Conservation (phyloP, 176 grass and related monocot species). For the Echinochloa phyllopogon region DNA sequence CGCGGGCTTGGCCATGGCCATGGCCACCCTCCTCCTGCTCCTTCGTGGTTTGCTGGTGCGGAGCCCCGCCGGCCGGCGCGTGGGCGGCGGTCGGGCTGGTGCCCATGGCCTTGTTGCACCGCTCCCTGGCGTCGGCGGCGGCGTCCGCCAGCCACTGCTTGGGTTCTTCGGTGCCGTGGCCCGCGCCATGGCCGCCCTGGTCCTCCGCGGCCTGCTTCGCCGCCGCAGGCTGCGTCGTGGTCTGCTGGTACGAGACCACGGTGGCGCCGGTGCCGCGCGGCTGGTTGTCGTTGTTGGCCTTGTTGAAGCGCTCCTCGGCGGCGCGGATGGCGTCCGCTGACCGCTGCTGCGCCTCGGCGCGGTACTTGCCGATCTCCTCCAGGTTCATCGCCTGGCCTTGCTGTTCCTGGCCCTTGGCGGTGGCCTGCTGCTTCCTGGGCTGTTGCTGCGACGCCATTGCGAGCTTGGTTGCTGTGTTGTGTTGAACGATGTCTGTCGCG, state of each 20-base stretch:
- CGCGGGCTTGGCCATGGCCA: background rate
- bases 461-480: background rate
- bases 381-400: slow-evolving; percentile 41
- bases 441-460: slow-evolving; percentile 63
- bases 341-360: slow-evolving; percentile 72
- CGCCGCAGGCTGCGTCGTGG: background rate
- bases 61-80: slow-evolving; percentile 16
- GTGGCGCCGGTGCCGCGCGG: slow-evolving; percentile 19
- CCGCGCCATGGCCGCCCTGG: background rate
- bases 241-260: slow-evolving; percentile 31
- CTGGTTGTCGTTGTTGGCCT: slow-evolving; percentile 51
- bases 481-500: background rate
- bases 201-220: background rate
- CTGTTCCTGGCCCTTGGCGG: slow-evolving; percentile 26
- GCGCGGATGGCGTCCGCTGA: slow-evolving; percentile 65
- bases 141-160: slow-evolving; percentile 57
- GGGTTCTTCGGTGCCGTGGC: slow-evolving; percentile 21
- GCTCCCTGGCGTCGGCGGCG: slow-evolving; percentile 46
- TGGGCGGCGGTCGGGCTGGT: slow-evolving; percentile 11
- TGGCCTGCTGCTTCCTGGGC: slow-evolving; percentile 40
- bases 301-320: slow-evolving; percentile 72
- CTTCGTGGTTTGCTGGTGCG: slow-evolving; percentile 23
- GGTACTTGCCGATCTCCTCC: slow-evolving; percentile 74
- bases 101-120: slow-evolving; percentile 59
- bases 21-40: slow-evolving; percentile 14